Evolutionary conservation across 306 rosid genomes (phyloP).

Genomic region (Arachis stenosperma): DNA sequence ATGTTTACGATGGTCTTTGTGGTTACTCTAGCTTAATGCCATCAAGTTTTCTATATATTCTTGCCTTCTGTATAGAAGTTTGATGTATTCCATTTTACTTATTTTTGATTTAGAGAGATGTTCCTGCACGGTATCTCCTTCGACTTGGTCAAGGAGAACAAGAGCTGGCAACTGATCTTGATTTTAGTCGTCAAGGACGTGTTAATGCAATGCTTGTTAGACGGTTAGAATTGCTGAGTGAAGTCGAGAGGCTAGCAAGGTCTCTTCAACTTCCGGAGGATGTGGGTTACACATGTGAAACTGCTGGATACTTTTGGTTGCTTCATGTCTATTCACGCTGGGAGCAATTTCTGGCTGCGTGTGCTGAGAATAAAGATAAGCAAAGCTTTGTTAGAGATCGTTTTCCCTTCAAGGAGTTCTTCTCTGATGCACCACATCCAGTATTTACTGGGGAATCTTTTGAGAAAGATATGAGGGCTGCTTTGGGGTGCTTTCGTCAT

Average conservation of each 20-base stretch:
- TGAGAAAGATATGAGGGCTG: constrained; percentile 90
- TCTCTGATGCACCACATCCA: constrained; percentile 65
- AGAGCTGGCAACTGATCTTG: constrained; percentile 98
- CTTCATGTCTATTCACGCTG: constrained; percentile 97
- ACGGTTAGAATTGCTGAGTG: constrained; percentile 81
- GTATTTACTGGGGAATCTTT: constrained; percentile 83
- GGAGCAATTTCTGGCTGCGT: constrained; percentile 91
- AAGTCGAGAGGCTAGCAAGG: constrained; percentile 96
- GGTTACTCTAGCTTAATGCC: constrained; percentile 20
- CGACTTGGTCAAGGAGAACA: constrained; percentile 99
- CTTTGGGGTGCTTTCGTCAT: constrained; percentile 89
- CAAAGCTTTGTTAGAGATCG: constrained; percentile 76
- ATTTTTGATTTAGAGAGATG: constrained; percentile 77
- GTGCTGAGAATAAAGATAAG: constrained; percentile 71
- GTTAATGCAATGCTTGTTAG: constrained; percentile 97
- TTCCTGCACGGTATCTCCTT: constrained; percentile 98
- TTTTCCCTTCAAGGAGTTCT: constrained; percentile 94
- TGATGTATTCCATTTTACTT: constrained; percentile 13
- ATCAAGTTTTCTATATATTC: background rate
- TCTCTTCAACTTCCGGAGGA: constrained; percentile 97
- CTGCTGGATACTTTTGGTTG: constrained; percentile 98
- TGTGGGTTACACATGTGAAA: constrained; percentile 98
- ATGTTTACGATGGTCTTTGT: background rate
- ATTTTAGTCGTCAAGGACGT: constrained; percentile 98
- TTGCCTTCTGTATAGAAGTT: constrained; percentile 22